Evolutionary conservation across 257 asterid genomes (phyloP).

Genomic region (Forsythia viridissima): DNA sequence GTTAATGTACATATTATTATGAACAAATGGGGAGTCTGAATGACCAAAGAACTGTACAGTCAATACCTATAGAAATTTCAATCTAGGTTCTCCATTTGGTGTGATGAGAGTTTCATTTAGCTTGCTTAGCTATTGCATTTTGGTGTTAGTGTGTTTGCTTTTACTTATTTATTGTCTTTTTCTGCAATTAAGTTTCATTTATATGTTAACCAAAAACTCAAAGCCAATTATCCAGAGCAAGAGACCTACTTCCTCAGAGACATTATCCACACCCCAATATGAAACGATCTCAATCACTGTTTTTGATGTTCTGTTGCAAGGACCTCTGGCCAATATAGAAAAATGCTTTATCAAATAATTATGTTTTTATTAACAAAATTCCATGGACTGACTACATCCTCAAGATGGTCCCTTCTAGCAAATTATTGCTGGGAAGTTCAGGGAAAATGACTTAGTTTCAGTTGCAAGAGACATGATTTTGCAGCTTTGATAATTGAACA

Average conservation of each 20-base stretch:
- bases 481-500: neutral
- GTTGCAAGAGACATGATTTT: neutral
- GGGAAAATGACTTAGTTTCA: neutral
- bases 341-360: neutral
- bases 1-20: conserved; percentile 3
- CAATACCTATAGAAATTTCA: neutral
- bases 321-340: neutral
- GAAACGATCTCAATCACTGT: neutral
- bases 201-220: neutral
- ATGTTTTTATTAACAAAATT: neutral
- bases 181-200: neutral
- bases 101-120: neutral
- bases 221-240: neutral
- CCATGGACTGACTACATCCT: neutral
- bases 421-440: neutral
- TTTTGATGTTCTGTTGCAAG: neutral
- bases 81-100: neutral
- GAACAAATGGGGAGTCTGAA: neutral
- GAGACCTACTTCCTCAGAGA: neutral
- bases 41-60: neutral
- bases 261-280: neutral
- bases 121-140: neutral
- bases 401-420: neutral
- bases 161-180: neutral
- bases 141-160: neutral